Conservation (phyloP, 2,329 filamentous ascomycete species). For the Zasmidium citrigriseum region DNA sequence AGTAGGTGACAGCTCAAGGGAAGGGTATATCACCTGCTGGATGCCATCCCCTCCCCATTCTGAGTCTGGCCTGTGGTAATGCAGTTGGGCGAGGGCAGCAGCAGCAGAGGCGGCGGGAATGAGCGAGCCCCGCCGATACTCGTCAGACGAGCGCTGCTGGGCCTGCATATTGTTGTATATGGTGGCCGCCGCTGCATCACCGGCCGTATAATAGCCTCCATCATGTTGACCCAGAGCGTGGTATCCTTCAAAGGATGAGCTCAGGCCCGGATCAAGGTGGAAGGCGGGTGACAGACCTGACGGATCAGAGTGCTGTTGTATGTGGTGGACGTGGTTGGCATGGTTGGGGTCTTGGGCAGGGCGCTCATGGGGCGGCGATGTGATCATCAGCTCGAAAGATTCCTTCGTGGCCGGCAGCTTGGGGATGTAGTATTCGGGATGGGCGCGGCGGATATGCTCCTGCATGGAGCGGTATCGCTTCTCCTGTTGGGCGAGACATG, state of each 20-base stretch:
- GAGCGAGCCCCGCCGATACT: conserved; percentile 64
- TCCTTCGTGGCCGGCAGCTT: conserved; percentile 98
- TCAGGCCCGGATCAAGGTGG: conserved; percentile 33
- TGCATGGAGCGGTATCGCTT: conserved; percentile 98
- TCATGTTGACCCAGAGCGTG: conserved; percentile 44
- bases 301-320: conserved; percentile 35
- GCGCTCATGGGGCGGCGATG: conserved; percentile 75
- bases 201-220: conserved; percentile 42
- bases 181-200: conserved; percentile 60
- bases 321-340: conserved; percentile 34
- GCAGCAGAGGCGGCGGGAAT: conserved; percentile 75
- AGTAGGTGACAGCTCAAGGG: conserved; percentile 35
- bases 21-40: conserved; percentile 37
- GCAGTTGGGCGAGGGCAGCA: conserved; percentile 82
- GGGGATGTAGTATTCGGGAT: conserved; percentile 95
- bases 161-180: conserved; percentile 57
- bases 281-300: conserved; percentile 40
- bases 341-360: conserved; percentile 48
- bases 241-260: conserved; percentile 40
- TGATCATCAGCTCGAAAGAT: conserved; percentile 96
- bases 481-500: conserved; percentile 61
- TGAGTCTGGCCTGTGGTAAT: conserved; percentile 72
- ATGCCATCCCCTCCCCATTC: conserved; percentile 67
- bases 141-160: conserved; percentile 69
- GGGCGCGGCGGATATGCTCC: conserved; percentile 96